A percentile compares a stretch with the other conserved stretches of the same genome.
Evolutionary conservation across 148 eudicot species (phyloP).

Genomic region (Tetragonia tetragonoides): DNA sequence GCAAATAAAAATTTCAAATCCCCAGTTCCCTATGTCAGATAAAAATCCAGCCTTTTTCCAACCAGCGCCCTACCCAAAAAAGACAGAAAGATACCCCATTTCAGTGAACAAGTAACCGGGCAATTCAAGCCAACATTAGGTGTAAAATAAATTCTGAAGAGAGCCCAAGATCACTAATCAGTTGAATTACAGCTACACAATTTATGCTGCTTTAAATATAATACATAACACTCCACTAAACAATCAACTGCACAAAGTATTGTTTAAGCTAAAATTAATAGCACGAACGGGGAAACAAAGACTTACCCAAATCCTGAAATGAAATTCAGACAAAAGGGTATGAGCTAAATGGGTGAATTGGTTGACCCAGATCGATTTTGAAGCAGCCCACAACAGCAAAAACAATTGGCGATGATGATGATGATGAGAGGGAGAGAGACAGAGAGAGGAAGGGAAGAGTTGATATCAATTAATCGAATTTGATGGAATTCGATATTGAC

Average conservation of each 20-base stretch:
- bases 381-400: no score
- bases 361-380: conserved; percentile 12
- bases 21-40: neutral
- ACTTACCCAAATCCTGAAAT: conserved; percentile 9
- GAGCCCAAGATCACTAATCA: neutral
- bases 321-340: neutral
- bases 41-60: neutral
- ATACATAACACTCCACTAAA: neutral
- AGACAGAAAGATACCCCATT: neutral
- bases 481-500: neutral
- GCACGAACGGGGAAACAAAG: neutral
- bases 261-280: neutral
- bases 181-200: no score
- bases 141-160: neutral
- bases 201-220: no score
- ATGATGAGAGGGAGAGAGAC: no score
- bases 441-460: neutral
- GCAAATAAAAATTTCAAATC: neutral
- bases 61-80: neutral
- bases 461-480: neutral
- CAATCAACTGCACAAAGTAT: neutral
- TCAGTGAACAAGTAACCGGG: neutral
- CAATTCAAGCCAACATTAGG: neutral
- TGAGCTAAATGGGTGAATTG: neutral
- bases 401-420: neutral